These are phyloP conservation scores for Syzygium jambos DNA, from an alignment of 345 rosid species.

Conservation along the genomic window DNA sequence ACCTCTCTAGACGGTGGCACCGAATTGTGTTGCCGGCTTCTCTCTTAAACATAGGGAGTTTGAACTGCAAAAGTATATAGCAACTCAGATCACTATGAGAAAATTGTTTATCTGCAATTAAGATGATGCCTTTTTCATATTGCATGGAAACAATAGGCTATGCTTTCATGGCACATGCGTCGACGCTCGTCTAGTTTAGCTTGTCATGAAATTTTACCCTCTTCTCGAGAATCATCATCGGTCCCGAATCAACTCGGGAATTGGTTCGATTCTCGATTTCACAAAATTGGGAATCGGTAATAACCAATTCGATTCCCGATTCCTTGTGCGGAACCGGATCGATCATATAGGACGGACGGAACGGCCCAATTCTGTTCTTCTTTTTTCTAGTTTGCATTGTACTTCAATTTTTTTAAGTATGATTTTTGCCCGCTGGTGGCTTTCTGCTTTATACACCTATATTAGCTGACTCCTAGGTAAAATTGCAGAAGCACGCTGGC, in stretches of 20 bases:
- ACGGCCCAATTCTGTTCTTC: background rate
- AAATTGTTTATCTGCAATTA: background rate
- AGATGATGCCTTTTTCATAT: background rate
- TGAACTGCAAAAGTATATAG: background rate
- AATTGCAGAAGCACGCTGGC: background rate
- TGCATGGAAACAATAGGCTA: background rate
- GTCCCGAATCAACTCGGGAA: background rate
- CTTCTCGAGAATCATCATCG: background rate
- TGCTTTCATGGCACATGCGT: background rate
- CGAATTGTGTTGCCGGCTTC: background rate
- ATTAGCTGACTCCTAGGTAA: background rate
- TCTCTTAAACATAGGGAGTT: background rate
- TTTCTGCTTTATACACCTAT: background rate
- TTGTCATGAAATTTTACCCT: background rate
- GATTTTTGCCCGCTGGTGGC: background rate
- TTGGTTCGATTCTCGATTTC: background rate
- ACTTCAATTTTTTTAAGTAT: background rate
- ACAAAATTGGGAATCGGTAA: background rate
- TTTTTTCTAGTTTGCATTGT: background rate
- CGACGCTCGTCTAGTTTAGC: background rate
- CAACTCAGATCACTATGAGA: fast-evolving
- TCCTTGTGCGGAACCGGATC: background rate
- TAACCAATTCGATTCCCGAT: background rate
- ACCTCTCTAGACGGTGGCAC: background rate
- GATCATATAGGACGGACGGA: background rate